Base-by-base conservation (phyloP, 768 basidiomycete genomes). In the Myochromella boudieri region DNA sequence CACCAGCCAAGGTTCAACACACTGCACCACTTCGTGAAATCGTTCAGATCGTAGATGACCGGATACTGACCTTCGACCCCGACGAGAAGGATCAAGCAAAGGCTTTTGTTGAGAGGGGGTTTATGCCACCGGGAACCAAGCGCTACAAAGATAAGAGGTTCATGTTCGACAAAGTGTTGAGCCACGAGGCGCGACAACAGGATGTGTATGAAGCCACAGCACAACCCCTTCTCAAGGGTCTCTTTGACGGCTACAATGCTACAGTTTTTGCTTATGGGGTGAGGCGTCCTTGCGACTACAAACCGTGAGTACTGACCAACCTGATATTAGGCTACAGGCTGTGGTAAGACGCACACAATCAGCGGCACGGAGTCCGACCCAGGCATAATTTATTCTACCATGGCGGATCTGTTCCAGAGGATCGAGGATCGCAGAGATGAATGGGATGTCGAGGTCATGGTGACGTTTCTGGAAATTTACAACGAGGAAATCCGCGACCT, bases 181-280 rank as follows among this genome's bases (percentile, higher is more conserved):
- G 84, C 53, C 82, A 85, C 60, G 81, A 87, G 37, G 80, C 89
- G 34, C 74, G 72, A 15, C 97, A 99, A 68, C 81, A 81, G 53
- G 89, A 92, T 44, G 90, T 99, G 7, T 98, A 92, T 60, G 83
- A 85, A 54, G 71, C 82, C 39, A 97, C 94, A 9, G 79, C 93
- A 11, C 84, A 86, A 61, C 93, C 94, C 26, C 70, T 99, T 39
- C 74, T 99, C 14, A 76, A 80, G 54, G 86, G 91, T 20, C 70
- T 99, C 20, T 72, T 99, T 48, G 88, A 97, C 58, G 97, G 97
- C 8, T 99, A 84, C 70, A 97, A 99, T 58, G 88, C 94, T 34
- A 99, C 97, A 9, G 89, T 97, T 7, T 98, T 99, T 72, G 97
- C 97, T 3, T 99, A 99, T 65, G 97, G 97, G 28, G 97, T 98